Evolutionary conservation across 2,329 filamentous ascomycete genomes (phyloP).

Genomic region (Ophioceras dolichostomum): DNA sequence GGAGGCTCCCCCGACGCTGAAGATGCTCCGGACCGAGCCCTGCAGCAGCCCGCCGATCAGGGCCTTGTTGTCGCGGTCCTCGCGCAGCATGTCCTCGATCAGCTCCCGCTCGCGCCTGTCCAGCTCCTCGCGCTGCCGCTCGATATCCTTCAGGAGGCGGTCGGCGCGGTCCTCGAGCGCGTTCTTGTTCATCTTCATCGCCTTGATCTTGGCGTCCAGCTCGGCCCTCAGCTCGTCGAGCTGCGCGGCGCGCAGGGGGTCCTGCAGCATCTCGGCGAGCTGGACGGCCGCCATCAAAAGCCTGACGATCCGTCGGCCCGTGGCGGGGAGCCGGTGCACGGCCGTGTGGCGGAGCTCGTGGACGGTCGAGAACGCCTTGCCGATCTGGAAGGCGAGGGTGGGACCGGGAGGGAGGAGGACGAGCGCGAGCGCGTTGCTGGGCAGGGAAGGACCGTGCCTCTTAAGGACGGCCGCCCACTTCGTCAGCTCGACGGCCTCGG

Average conservation of each 20-base stretch:
- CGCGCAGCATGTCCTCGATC: conserved; percentile 13
- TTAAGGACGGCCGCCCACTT: conserved; percentile 16
- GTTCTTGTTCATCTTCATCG: conserved; percentile 21
- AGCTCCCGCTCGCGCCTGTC: conserved; percentile 19
- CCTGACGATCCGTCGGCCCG: not conserved
- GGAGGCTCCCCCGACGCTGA: too few relatives aligned
- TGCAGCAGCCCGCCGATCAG: conserved; percentile 17
- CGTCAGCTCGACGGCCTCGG: conserved; percentile 22
- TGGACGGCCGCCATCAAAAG: conserved; percentile 13
- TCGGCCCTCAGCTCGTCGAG: conserved; percentile 16
- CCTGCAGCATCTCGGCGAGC: conserved; percentile 16
- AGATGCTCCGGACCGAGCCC: conserved; percentile 9
- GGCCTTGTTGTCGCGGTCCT: conserved; percentile 15
- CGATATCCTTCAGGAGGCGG: conserved; percentile 17
- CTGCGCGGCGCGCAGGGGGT: conserved; percentile 13
- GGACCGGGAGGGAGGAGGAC: not conserved
- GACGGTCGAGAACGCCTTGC: too few relatives aligned
- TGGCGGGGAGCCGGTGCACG: conserved; percentile 3
- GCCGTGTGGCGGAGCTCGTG: conserved; percentile 3
- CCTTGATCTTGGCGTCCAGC: conserved; percentile 15
- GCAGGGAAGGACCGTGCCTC: too few relatives aligned
- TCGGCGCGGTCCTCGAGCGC: conserved; percentile 15
- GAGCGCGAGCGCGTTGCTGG: too few relatives aligned
- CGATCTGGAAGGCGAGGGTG: not conserved
- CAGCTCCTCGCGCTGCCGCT: conserved; percentile 20